Base-by-base conservation (phyloP, 768 basidiomycete species). In the Botryobasidium botryosum region DNA sequence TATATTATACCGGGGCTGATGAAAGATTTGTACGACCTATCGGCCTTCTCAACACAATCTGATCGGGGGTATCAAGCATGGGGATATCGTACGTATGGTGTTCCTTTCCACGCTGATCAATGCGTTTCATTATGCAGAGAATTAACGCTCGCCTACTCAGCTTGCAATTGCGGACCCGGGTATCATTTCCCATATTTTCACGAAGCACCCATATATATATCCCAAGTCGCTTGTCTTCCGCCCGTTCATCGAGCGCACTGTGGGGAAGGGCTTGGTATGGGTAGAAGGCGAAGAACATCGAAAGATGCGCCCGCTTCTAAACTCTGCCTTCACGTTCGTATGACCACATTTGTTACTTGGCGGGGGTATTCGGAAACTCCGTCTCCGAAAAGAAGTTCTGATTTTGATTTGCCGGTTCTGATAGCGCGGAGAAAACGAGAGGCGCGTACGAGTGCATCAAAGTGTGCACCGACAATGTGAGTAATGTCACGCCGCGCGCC, bases 231-330 rank as follows among this genome's bases (percentile, higher is more conserved):
- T 55, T 2, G 52, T 48, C 28, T 54, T 56, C 47, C 41, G 55
- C 20, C 56, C 55, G 3, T 51, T 53, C 12, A 50, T 53, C 18
- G 56, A 53, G 39, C 57, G 55, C 41, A 45, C 56, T 21, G 50
- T 59, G n/a, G 58, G 58, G 39, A 55, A 55, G 37, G 56, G 58
- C 32, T 47, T 59, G 23, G 55, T 58, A 17, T 59, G 58, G 58
- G 58, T 57, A n/a, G 58, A 59, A 44, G 57, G 58, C 46, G 55
- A 56, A 15, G 56, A 58, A 28, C 58, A 59, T 53, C 59, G 53
- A 44, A 44, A 47, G 21, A 53, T 56, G 50, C 51, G 49, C 15
- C 40, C 43, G 18, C 50, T 52, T 28, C 50, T 53, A 38, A 50
- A 43, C n/a, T 47, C 45, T 6, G 47, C 47, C 3, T 52, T 58